phyloP scores from a whole-genome alignment of 495 filamentous ascomycete genomes.

The Neurospora pannonica region DNA sequence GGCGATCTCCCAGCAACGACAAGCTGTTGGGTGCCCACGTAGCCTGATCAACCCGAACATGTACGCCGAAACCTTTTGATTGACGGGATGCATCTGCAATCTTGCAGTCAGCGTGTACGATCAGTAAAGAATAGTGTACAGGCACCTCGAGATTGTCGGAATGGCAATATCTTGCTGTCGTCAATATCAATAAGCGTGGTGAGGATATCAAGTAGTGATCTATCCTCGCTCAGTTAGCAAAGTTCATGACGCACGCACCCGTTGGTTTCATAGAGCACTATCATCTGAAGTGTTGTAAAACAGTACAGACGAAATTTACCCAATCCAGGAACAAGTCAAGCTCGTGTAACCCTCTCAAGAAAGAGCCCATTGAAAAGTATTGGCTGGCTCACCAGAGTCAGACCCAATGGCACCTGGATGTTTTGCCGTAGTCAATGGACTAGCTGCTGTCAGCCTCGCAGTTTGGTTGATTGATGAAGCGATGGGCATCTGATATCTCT shows the following conservation, averaged over 20 bases:
- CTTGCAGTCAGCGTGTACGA: neutral
- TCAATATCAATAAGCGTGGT: neutral
- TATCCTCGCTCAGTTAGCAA: neutral
- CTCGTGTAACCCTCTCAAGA: neutral
- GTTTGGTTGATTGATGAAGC: neutral
- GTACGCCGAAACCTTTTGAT: neutral
- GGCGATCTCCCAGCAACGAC: neutral
- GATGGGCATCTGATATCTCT: neutral
- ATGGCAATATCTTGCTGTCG: neutral
- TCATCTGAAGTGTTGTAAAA: neutral
- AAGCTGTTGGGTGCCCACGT: neutral
- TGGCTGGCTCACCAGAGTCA: neutral
- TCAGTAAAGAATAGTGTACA: neutral
- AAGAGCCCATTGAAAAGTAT: neutral
- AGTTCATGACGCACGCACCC: neutral
- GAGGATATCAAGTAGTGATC: neutral
- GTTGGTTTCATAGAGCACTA: neutral
- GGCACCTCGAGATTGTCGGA: neutral
- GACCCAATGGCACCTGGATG: neutral
- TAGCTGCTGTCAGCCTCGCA: neutral
- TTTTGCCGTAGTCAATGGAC: neutral
- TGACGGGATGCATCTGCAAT: neutral
- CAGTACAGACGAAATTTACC: neutral
- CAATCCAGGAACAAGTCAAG: conserved; percentile 12
- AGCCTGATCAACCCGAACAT: neutral